phyloP scores from a whole-genome alignment of 805 yeast genomes.

The Hanseniaspora singularis region DNA sequence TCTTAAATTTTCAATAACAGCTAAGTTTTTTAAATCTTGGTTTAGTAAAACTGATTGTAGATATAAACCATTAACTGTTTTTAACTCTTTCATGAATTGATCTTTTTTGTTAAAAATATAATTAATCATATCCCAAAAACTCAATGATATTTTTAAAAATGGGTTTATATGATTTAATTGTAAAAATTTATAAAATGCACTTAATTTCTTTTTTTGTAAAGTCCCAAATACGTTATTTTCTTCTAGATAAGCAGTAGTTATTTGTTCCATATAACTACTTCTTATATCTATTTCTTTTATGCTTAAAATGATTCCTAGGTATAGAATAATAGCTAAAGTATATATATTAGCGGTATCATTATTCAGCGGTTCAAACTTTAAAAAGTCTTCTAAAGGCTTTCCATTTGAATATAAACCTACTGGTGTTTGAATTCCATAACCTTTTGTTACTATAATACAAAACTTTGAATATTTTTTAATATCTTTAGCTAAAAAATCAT shows the following conservation, averaged over 20 bases:
- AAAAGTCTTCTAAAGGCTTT: neutral
- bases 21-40: too few species aligned
- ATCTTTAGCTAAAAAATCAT: neutral
- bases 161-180: neutral
- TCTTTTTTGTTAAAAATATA: neutral
- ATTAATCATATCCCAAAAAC: constrained; percentile 2
- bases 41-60: too few species aligned
- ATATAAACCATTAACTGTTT: neutral
- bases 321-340: neutral
- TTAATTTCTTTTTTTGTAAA: neutral
- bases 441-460: neutral
- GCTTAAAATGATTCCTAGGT: neutral
- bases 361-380: neutral
- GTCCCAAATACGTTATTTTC: neutral
- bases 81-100: neutral
- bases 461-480: neutral
- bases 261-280: neutral
- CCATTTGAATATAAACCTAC: neutral
- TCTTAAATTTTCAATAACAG: neutral
- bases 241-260: neutral
- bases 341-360: neutral
- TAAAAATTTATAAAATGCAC: neutral
- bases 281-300: neutral
- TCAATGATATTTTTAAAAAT: neutral
- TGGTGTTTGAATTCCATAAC: neutral